These are phyloP conservation scores for Pseudoperonospora humuli DNA, from an alignment of 352 stramenopile species.

Conservation along the genomic window DNA sequence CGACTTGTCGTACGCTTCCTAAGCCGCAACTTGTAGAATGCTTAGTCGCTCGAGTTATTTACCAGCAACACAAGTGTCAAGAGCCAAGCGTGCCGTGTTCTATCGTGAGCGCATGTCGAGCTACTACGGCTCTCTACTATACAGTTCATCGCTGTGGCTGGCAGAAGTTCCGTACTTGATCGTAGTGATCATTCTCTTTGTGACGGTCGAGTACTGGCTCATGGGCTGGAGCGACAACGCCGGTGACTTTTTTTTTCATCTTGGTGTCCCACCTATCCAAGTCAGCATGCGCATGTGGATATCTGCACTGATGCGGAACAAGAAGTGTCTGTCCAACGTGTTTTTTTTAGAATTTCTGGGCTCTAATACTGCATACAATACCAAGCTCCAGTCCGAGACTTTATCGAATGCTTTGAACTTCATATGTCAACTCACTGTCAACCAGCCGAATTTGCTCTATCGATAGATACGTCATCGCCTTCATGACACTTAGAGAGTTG, in stretches of 20 bases:
- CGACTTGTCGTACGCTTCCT: too few species aligned
- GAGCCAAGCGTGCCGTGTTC: constrained; percentile 38
- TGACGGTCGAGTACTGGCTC: constrained; percentile 59
- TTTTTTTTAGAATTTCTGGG: too few species aligned
- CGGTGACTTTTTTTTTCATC: constrained; percentile 33
- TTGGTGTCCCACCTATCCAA: constrained; percentile 58
- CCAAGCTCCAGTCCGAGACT: too few species aligned
- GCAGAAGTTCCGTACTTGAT: constrained; percentile 58
- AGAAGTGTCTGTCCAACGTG: constrained; percentile 67
- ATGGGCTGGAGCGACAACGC: constrained; percentile 30
- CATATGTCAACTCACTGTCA: too few species aligned
- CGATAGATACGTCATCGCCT: too few species aligned
- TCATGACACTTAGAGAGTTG: too few species aligned
- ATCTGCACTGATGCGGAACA: constrained; percentile 56
- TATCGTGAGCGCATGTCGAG: constrained; percentile 61
- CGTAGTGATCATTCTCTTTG: constrained; percentile 38
- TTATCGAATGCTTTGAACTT: too few species aligned
- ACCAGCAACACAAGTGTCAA: constrained; percentile 40
- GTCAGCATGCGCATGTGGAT: constrained; percentile 64
- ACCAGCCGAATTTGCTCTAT: too few species aligned
- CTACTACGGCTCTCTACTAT: constrained; percentile 62
- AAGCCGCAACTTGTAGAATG: too few species aligned
- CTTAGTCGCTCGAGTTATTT: too few species aligned
- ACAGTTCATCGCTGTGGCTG: constrained; percentile 58
- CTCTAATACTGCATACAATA: too few species aligned